Base-by-base conservation (phyloP, 331 rosid species). In the Ulmus americana region DNA sequence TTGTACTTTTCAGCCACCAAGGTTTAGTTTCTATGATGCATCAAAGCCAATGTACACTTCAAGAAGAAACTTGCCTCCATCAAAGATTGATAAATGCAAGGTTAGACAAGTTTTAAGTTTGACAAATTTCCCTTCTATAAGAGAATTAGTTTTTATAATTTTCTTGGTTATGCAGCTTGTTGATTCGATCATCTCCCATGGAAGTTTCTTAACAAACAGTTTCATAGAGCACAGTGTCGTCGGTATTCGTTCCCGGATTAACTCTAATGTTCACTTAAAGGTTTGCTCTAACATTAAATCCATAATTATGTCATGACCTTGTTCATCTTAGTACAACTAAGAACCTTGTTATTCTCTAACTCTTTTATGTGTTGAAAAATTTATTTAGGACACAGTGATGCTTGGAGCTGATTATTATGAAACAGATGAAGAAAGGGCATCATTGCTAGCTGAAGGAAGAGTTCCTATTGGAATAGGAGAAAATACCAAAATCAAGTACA, bases 341-440 rank as follows among this genome's bases (percentile, higher is more conserved):
- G 35, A 28, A 28, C 35, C 35, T 28, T 1, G 35, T 28, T 28
- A 28, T 28, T 28, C 1, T 28, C 35, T 28, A 2, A 28, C 35
- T 28, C 35, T 28, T 28, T 28, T 28, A 28, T 28, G 39, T 7
- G 6, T 11, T 48, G 53, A 48, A 10, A 55, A 35, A 28, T 43
- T 1, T 14, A 49, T 67, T 75, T 88, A 92, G 96, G 98, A 92
- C 43, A 92, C 98, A 18, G 89, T 92, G 74, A 86, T 92, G 96
- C 98, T 92, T 50, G 94, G 98, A 6, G 96, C 96, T 69, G 98
- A 92, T 70, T 89, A 65, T 81, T 92, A 92, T 35, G 97, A 89
- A 80, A 92, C 96, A 1, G 89, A 82, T 7, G 52, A 66, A 45
- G 98, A 88, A 74, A 76, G 45, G 64, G 59, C 77, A 14, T 81